Conservation (phyloP, 129 eudicot genomes). For the carrot (Daucus carota) region DNA sequence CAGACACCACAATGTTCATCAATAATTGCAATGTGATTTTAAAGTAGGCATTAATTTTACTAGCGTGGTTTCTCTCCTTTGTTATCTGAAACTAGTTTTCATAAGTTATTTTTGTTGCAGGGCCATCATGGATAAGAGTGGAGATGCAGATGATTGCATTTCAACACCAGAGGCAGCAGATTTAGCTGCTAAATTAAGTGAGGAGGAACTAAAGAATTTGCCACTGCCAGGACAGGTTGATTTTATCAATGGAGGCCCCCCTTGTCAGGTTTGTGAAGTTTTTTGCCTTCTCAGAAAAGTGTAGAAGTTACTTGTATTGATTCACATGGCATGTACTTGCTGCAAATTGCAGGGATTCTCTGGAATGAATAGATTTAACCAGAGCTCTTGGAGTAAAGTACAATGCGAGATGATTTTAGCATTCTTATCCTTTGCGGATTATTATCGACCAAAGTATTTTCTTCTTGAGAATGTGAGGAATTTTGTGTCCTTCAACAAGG, state of each 20-base stretch:
- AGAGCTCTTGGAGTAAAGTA: slow-evolving; percentile 67
- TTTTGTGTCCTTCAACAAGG: slow-evolving; percentile 65
- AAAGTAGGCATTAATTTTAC: slow-evolving; percentile 23
- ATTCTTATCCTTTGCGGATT: slow-evolving; percentile 59
- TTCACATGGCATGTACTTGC: no score
- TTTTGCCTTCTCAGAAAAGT: neutral
- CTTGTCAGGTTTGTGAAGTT: slow-evolving; percentile 28
- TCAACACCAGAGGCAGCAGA: slow-evolving; percentile 19
- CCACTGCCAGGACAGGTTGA: slow-evolving; percentile 35
- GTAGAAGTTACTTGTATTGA: neutral
- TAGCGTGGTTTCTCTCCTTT: neutral
- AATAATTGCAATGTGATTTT: slow-evolving; percentile 62
- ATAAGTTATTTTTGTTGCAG: slow-evolving; percentile 17
- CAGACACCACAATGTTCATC: slow-evolving; percentile 34
- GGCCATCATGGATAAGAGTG: slow-evolving; percentile 52
- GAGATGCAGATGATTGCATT: slow-evolving; percentile 31
- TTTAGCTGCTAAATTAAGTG: slow-evolving; percentile 14
- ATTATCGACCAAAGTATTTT: slow-evolving; percentile 52
- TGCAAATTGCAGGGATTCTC: slow-evolving; percentile 55
- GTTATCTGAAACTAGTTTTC: neutral
- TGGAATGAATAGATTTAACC: slow-evolving; percentile 62
- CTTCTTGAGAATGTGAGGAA: slow-evolving; percentile 67
- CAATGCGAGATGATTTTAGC: slow-evolving; percentile 74
- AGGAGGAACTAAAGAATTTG: slow-evolving; percentile 13
- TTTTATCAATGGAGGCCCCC: slow-evolving; percentile 39